A percentile compares a stretch with the other conserved stretches of the same genome.
Conservation (phyloP, 371 early-diverging fungal species). For the Haplosporangium sp. region DNA sequence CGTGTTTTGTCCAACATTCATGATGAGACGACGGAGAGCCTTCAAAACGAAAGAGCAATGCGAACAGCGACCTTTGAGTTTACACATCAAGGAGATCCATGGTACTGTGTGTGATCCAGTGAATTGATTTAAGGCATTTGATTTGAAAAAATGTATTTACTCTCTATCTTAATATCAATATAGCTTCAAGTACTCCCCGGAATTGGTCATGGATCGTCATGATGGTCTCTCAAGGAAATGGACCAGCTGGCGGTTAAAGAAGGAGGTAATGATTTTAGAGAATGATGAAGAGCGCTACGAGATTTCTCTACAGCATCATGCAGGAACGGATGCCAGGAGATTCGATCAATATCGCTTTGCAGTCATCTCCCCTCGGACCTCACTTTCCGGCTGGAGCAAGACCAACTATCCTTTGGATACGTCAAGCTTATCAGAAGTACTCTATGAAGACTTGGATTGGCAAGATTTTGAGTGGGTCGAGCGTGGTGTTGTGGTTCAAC, state of each 20-base stretch:
- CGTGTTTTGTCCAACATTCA: slow-evolving; percentile 46
- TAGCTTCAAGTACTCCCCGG: slow-evolving; percentile 60
- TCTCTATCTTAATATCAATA: neutral
- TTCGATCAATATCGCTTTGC: slow-evolving; percentile 51
- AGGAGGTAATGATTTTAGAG: slow-evolving; percentile 51
- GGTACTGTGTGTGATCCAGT: slow-evolving; percentile 40
- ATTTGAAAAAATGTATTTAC: neutral
- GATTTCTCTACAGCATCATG: slow-evolving; percentile 49
- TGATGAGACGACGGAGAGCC: slow-evolving; percentile 48
- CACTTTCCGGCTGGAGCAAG: slow-evolving; percentile 46
- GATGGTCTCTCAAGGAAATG: slow-evolving; percentile 53
- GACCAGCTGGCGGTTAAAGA: slow-evolving; percentile 53
- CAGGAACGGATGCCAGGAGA: slow-evolving; percentile 41
- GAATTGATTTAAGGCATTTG: neutral
- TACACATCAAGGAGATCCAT: slow-evolving; percentile 59
- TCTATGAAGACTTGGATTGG: slow-evolving; percentile 55
- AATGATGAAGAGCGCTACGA: slow-evolving; percentile 55
- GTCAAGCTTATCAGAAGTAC: slow-evolving; percentile 20
- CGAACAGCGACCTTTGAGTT: slow-evolving; percentile 61
- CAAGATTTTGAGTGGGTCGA: slow-evolving; percentile 57
- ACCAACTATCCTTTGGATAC: slow-evolving; percentile 28
- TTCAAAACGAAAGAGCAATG: slow-evolving; percentile 47
- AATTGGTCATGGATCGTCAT: slow-evolving; percentile 56
- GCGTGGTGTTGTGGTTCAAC: slow-evolving; percentile 53
- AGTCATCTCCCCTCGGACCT: slow-evolving; percentile 45